phyloP scores from a whole-genome alignment of 306 rosid species.

The Echinosophora koreensis region DNA sequence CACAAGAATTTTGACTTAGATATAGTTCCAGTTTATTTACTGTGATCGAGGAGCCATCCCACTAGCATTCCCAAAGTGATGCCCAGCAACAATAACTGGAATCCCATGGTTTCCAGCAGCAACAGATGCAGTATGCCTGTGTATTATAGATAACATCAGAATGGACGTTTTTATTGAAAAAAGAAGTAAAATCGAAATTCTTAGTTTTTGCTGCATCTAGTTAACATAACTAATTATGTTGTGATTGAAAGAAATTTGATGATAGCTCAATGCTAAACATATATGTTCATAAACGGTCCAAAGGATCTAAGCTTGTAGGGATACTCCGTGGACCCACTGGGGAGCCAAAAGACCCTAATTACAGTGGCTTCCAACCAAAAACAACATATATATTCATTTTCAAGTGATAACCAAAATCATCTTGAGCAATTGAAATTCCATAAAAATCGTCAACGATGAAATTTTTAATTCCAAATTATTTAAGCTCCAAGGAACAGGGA shows the following conservation, averaged over 20 bases:
- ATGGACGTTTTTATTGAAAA: conserved; percentile 21
- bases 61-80: conserved; percentile 95
- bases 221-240: conserved; percentile 17
- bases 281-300: no score
- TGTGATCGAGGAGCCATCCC: conserved; percentile 99
- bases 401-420: conserved; percentile 20
- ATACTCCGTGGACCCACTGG: no score
- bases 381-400: conserved; percentile 31
- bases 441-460: background rate
- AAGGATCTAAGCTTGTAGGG: no score
- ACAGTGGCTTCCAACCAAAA: no score
- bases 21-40: conserved; percentile 65
- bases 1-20: conserved; percentile 17
- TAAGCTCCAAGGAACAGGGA: conserved; percentile 2
- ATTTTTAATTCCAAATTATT: background rate
- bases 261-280: background rate
- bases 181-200: conserved; percentile 18
- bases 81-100: conserved; percentile 94
- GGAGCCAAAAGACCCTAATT: no score
- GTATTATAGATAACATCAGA: conserved; percentile 52
- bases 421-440: conserved; percentile 13
- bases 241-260: conserved; percentile 9
- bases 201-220: background rate
- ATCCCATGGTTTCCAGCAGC: conserved; percentile 99
- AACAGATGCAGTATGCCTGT: conserved; percentile 94